Evolutionary conservation across 2,329 filamentous ascomycete genomes (phyloP), one percentile per base, ranked within the genome.

Genomic region (Nemania sp.): DNA sequence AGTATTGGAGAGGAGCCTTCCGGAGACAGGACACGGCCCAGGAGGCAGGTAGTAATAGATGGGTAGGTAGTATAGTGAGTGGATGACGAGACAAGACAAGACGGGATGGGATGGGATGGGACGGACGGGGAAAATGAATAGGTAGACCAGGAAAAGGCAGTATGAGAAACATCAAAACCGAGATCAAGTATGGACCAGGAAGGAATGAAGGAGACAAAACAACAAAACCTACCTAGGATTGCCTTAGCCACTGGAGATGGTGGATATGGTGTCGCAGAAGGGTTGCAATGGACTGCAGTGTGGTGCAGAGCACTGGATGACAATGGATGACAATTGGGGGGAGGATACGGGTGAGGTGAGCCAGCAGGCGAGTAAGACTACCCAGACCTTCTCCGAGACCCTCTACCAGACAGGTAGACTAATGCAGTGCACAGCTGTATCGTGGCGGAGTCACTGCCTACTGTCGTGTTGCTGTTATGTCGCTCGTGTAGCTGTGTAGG

Each of bases 361-460:
- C 22, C 51, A 56, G 60, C 75, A 74, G 76, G 74, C 75, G 70
- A 73, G 72, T 22, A 32, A 68, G 43, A 60, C 29, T 41, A 13
- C 38, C 38, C 38, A 32, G 43, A 35, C 32, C 32, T 35, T 35
- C 32, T 35, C 32, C 32, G 32, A 35, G 32, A 35, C 32, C 32
- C 29, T 24, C 38, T 41, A 15, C 38, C 5, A 61, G 32, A 5
- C 22, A 52, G 47, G 7, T n/a, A 45, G 35, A 45, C 74, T 75
- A 73, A 70, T 73, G 71, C 67, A 74, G 69, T 67, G 70, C 41
- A 43, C 60, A 59, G 65, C 55, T 67, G 51, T 72, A 71, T 70
- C 68, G 74, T 76, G 74, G 74, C 74, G 74, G 72, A 76, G 74
- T 68, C 66, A 47, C 45, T 45, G 56, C 45, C 41, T 52, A 22